These are phyloP conservation scores for Rostrohypoxylon terebratum DNA, from an alignment of 495 filamentous ascomycete species.

Conservation along the genomic window DNA sequence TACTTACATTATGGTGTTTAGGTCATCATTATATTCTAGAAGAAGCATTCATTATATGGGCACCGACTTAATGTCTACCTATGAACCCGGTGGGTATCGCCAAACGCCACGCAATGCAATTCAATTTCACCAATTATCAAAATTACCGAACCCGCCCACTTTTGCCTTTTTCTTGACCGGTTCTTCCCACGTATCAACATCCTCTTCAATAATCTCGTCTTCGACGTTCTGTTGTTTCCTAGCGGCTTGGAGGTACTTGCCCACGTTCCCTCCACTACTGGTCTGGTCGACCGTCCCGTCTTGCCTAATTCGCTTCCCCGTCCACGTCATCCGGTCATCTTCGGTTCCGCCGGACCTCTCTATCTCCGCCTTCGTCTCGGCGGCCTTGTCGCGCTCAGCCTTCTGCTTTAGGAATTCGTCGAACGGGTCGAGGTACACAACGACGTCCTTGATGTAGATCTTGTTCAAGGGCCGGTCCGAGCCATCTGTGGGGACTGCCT, in stretches of 20 bases:
- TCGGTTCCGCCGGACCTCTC: constrained; percentile 67
- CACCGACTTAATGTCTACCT: not conserved
- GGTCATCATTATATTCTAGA: not conserved
- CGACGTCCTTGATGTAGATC: constrained; percentile 81
- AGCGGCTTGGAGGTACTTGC: constrained; percentile 81
- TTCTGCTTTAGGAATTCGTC: constrained; percentile 85
- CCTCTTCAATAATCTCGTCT: constrained; percentile 70
- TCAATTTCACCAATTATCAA: constrained; percentile 75
- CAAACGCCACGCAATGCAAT: constrained; percentile 44
- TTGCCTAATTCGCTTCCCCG: constrained; percentile 80
- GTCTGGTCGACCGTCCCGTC: constrained; percentile 65
- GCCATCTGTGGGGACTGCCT: constrained; percentile 75
- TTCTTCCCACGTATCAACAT: constrained; percentile 69
- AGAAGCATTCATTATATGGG: constrained; percentile 12
- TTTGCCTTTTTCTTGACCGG: constrained; percentile 85
- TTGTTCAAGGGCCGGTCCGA: constrained; percentile 78
- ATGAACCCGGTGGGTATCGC: constrained; percentile 38
- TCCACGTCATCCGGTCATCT: constrained; percentile 91
- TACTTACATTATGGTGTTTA: not conserved
- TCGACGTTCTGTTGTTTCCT: constrained; percentile 55
- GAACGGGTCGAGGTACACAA: constrained; percentile 94
- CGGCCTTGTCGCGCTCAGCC: constrained; percentile 60
- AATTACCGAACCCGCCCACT: constrained; percentile 91
- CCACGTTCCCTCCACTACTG: constrained; percentile 69
- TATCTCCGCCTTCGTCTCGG: constrained; percentile 65